Percentiles rank a stretch among this genome's conserved stretches.
Evolutionary conservation across 2,329 filamentous ascomycete genomes (phyloP).

Genomic region (Neofusicoccum parvum): DNA sequence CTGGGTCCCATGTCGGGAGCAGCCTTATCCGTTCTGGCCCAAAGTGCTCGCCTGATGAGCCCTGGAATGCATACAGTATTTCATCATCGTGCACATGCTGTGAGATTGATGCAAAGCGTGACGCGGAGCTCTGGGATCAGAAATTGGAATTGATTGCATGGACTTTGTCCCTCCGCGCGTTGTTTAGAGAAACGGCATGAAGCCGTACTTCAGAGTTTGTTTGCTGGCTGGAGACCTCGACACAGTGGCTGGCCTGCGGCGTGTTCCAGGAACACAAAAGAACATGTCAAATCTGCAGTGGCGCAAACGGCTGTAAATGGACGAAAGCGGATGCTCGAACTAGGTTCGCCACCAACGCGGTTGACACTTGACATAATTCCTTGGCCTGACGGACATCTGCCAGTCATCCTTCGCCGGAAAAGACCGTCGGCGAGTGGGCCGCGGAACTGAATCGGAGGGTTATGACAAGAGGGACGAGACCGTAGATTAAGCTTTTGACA

Average conservation of each 20-base stretch:
- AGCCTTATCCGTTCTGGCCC: constrained; percentile 1
- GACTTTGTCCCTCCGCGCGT: too few relatives aligned
- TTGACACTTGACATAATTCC: background rate
- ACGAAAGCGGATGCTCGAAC: background rate
- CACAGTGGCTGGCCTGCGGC: background rate
- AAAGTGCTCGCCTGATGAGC: background rate
- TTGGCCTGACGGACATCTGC: background rate
- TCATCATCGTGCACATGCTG: background rate
- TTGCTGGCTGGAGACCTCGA: background rate
- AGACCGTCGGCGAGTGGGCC: background rate
- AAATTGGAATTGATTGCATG: background rate
- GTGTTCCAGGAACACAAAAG: background rate
- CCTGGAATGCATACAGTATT: background rate
- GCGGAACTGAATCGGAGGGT: background rate
- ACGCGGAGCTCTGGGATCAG: background rate
- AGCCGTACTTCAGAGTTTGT: background rate
- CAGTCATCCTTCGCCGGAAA: background rate
- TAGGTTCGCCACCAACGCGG: background rate
- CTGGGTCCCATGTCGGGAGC: background rate
- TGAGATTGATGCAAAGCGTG: background rate
- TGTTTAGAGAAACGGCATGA: background rate
- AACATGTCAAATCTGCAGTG: background rate
- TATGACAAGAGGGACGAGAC: background rate
- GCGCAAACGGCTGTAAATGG: background rate
- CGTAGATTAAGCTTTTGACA: background rate